Evolutionary conservation across 163 green algal species (phyloP), one percentile per base, ranked within the genome.

Genomic region (Prototheca cutis): DNA sequence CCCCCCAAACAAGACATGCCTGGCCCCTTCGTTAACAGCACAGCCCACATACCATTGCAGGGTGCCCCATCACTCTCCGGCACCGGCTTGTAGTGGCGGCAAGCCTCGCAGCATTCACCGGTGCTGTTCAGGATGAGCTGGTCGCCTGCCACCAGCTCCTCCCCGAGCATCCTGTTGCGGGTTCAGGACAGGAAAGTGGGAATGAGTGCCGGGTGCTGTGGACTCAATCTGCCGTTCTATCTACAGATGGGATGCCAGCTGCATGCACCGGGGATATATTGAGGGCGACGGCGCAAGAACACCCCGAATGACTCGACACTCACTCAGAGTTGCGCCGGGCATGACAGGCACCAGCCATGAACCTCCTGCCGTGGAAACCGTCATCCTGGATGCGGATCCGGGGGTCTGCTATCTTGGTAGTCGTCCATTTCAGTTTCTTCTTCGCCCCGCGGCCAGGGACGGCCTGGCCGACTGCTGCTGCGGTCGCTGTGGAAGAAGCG

Each of bases 51-150:
- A 45, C 36, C 82, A 66, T 92, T 94, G 73, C 86, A 94, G 1
- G 23, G 32, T 1, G 65, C 48, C 23, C 6, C 48, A 15, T 72
- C 76, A 3, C 84, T 63, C 5, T 59, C 29, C 4, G 28, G 62
- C 1, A 28, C 31, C 1, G 81, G 73, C 54, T 76, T 63, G 53
- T 78, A 71, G 18, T 71, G 65, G 2, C 45, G n/a, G 71, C 86
- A 94, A 1, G 61, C 53, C 3, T 82, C 53, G 47, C 82, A 90
- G 73, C 86, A 94, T 28, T 83, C 74, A 18, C 69, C 74, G 0
- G 72, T 66, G 5, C 51, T 74, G 18, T 58, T 60, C 42, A 59
- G 56, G 21, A 74, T 59, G 61, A 87, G 68, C 1, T 58, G 40
- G 0, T 64, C 63, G 17, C 84, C 81, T 70, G 71, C 83, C 3